Conservation (phyloP, 140 eudicot species). For the Ambrosia hybrid region DNA sequence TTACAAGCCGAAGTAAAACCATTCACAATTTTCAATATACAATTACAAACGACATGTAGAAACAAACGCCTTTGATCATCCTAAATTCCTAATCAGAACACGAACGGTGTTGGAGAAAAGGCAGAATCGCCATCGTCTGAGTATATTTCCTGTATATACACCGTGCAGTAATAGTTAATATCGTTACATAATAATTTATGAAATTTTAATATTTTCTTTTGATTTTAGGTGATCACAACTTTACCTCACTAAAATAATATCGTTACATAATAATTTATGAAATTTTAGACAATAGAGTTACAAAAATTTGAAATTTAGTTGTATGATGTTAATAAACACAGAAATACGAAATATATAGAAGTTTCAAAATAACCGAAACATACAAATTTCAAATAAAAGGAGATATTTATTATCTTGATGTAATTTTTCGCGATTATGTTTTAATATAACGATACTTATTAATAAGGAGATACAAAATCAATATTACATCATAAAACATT, state of each 20-base stretch:
- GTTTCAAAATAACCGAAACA: no score
- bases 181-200: neutral
- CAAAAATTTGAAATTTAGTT: no score
- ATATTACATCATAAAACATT: no score
- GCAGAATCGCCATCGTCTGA: constrained; percentile 38
- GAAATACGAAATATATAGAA: no score
- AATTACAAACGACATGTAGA: neutral
- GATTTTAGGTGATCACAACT: neutral
- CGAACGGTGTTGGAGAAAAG: constrained; percentile 48
- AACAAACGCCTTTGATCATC: constrained; percentile 14
- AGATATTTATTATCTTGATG: no score
- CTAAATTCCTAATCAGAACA: constrained; percentile 26
- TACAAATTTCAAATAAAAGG: no score
- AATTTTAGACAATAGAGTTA: no score
- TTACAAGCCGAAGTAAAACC: constrained; percentile 6
- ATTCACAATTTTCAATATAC: constrained; percentile 24
- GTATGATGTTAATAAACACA: no score
- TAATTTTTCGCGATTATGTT: no score
- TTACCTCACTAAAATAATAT: neutral
- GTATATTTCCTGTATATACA: constrained; percentile 28
- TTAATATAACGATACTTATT: no score
- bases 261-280: neutral
- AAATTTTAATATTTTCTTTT: no score
- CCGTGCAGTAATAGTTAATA: neutral
- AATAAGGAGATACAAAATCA: no score